These are phyloP conservation scores for Ramularia collo-cygni DNA, from an alignment of 2,329 filamentous ascomycete species.

Conservation along the genomic window DNA sequence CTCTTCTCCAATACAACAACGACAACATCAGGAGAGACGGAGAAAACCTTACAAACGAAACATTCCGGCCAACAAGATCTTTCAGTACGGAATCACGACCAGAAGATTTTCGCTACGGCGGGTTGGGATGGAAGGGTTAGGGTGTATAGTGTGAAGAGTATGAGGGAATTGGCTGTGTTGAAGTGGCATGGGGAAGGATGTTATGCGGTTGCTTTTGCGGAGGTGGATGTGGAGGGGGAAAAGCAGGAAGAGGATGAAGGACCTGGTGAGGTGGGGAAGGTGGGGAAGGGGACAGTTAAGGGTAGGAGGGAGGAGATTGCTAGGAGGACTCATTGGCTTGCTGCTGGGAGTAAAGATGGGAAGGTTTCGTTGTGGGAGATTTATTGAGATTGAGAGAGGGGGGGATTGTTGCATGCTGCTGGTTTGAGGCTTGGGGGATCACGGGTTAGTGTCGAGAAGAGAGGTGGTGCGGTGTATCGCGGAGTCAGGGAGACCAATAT, in stretches of 20 bases:
- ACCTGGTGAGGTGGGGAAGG: constrained; percentile 1
- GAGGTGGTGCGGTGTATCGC: no score
- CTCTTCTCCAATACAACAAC: constrained; percentile 44
- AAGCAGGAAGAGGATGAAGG: background rate
- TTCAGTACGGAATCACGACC: constrained; percentile 67
- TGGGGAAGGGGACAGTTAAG: constrained; percentile 23
- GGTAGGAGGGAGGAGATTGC: constrained; percentile 46
- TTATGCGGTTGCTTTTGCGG: constrained; percentile 69
- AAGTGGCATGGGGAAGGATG: constrained; percentile 92
- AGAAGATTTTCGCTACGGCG: constrained; percentile 74
- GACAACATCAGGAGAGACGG: constrained; percentile 6
- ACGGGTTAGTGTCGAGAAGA: no score
- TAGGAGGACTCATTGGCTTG: constrained; percentile 76
- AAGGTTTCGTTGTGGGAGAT: constrained; percentile 95
- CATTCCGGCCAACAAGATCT: constrained; percentile 87
- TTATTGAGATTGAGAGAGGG: constrained; percentile 54
- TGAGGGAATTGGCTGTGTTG: constrained; percentile 83
- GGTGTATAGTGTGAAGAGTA: constrained; percentile 67
- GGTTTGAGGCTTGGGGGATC: no score
- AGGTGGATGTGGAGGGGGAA: constrained; percentile 24
- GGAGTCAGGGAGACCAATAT: no score
- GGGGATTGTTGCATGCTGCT: no score
- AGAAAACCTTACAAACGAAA: constrained; percentile 58
- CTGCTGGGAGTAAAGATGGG: constrained; percentile 85
- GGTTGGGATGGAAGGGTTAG: constrained; percentile 83